These are phyloP conservation scores for Adansonia grandidieri DNA, from an alignment of 441 rosid species.

Conservation along the genomic window DNA sequence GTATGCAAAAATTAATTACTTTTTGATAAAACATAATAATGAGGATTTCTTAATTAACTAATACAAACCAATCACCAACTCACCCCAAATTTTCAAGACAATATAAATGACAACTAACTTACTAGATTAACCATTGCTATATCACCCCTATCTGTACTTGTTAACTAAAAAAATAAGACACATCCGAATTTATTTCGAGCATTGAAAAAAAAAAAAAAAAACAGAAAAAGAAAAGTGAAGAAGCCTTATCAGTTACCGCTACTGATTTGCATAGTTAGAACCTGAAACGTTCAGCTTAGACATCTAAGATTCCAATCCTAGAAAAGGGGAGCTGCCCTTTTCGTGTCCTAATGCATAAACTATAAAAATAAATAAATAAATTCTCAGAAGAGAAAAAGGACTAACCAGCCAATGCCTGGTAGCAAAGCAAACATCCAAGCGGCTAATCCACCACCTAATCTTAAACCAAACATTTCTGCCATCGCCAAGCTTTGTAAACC, in stretches of 20 bases:
- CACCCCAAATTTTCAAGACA: conserved; percentile 21
- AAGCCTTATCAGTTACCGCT: not conserved
- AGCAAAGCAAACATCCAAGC: conserved; percentile 85
- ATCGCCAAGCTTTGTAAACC: conserved; percentile 81
- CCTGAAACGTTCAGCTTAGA: not conserved
- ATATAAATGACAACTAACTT: not conserved
- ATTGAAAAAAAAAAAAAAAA: not conserved
- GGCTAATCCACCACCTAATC: conserved; percentile 92
- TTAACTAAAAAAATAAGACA: not conserved
- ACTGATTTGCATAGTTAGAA: not conserved
- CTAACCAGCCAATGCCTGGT: conserved; percentile 98
- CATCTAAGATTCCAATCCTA: not conserved
- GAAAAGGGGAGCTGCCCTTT: not conserved
- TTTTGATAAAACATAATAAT: not conserved
- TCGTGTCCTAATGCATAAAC: conserved; percentile 5
- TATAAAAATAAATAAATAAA: no score
- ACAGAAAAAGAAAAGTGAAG: not conserved
- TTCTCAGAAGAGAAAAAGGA: conserved; percentile 9
- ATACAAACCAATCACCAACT: not conserved
- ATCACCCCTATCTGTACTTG: not conserved
- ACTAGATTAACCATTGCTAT: not conserved
- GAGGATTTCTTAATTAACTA: not conserved
- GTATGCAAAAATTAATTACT: not conserved
- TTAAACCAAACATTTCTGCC: conserved; percentile 74
- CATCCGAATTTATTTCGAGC: not conserved